Conservation (phyloP, 257 asterid species). For the Vinca minor region DNA sequence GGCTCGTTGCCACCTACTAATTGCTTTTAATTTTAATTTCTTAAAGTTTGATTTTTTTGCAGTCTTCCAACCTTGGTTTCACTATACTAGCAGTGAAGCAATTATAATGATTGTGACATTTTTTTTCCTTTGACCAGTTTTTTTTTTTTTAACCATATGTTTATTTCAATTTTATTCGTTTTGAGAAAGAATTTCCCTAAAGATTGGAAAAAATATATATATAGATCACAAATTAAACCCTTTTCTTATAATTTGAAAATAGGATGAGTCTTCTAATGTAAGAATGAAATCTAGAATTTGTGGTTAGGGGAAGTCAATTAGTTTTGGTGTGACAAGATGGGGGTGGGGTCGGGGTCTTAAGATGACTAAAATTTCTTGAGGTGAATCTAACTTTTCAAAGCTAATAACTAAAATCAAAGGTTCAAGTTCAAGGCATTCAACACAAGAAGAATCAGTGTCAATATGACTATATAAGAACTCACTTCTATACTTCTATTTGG, state of each 20-base stretch:
- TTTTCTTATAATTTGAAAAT: no score
- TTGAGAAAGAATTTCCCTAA: no score
- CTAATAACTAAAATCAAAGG: neutral
- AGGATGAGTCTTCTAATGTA: neutral
- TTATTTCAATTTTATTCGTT: no score
- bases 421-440: no score
- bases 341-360: neutral
- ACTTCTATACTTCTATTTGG: no score
- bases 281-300: neutral
- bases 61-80: neutral
- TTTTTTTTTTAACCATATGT: neutral
- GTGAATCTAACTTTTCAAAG: conserved; percentile 5
- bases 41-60: conserved; percentile 6
- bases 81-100: conserved; percentile 8
- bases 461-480: no score
- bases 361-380: neutral
- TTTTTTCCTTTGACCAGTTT: conserved; percentile 13
- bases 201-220: no score
- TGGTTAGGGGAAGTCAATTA: neutral
- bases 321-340: neutral
- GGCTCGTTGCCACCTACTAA: conserved; percentile 15
- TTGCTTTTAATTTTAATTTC: neutral
- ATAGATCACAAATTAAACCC: no score
- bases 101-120: conserved; percentile 12
- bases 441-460: no score